Evolutionary conservation across 1,284 basidiomycete species (phyloP), one percentile per base, ranked within the genome.

Genomic region (Puccinia coronata): DNA sequence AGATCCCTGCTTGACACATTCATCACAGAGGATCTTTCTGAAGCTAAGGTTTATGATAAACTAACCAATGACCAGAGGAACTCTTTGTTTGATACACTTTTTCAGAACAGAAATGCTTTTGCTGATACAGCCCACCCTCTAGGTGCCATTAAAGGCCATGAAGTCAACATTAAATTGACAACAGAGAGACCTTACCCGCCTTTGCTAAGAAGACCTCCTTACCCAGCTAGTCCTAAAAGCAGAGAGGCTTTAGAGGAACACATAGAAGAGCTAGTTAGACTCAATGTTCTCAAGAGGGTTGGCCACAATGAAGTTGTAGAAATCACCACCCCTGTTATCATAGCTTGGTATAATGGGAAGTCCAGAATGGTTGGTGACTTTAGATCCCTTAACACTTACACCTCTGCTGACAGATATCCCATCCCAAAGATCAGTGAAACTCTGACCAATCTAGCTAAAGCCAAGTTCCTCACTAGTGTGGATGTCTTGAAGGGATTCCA

Each of bases 161-260:
- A 49, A 74, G 72, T 74, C 11, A 28, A 74, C 5, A 23, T 74
- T 4, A 47, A 55, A 39, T 12, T 74, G 2, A 74, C n/a, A 20
- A 41, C 41, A 20, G 72, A 74, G 11, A 74, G 57, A 53, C 72
- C 72, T 5, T 74, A 74, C 31, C 72, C 72, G 9, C 72, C 72
- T 59, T 36, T 74, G 23, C 51, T 74, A 18, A 31, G 53, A 23
- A 74, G 41, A 74, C 34, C 72, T 25, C 51, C 53, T 36, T 74
- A 74, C 25, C 72, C 72, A 20, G 72, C 72, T 31, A 74, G 72
- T 31, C 72, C 72, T 31, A 74, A 57, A 41, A 74, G 47, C n/a
- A 73, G 71, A 51, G 51, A 36, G 53, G 28, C 49, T 31, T 55
- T 57, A 1, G 69, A 65, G 18, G 41, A 43, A 28, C 61, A 65